Evolutionary conservation across 177 flowering plant genomes (phyloP).

Genomic region (Vitis hybrid): DNA sequence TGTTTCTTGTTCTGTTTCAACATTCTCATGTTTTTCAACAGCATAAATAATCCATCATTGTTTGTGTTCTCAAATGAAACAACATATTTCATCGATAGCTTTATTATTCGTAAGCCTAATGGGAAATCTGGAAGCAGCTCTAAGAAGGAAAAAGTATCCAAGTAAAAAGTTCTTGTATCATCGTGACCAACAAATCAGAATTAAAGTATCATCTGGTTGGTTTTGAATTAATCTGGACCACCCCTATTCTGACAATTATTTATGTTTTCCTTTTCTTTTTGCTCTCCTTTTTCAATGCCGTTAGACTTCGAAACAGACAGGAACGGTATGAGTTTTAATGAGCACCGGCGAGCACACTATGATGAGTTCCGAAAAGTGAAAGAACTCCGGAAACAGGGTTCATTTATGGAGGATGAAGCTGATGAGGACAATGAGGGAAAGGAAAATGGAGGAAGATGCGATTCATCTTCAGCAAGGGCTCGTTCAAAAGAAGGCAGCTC

Average conservation of each 20-base stretch:
- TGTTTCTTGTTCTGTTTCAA: not conserved
- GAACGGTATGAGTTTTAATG: constrained; percentile 56
- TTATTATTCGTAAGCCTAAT: no score
- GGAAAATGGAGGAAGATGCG: constrained; percentile 7
- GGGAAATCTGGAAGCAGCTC: no score
- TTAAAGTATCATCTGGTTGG: not conserved
- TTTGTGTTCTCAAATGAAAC: no score
- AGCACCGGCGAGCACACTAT: constrained; percentile 82
- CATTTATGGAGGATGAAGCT: constrained; percentile 49
- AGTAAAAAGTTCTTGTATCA: no score
- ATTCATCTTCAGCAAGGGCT: constrained; percentile 38
- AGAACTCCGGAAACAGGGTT: constrained; percentile 62
- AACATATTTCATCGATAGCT: no score
- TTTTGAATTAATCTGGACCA: not conserved
- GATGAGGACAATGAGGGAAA: constrained; percentile 23
- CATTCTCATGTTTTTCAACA: not conserved
- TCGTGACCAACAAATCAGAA: not conserved
- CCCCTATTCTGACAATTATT: not conserved
- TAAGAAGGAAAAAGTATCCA: no score
- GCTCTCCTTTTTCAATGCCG: not conserved
- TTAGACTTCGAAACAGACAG: constrained; percentile 48
- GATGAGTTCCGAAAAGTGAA: constrained; percentile 83
- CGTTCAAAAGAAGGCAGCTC: constrained; percentile 34
- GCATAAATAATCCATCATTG: no score
- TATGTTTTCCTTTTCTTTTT: not conserved